phyloP scores from a whole-genome alignment of 2,329 filamentous ascomycete species.

The Cladophialophora bantiana region DNA sequence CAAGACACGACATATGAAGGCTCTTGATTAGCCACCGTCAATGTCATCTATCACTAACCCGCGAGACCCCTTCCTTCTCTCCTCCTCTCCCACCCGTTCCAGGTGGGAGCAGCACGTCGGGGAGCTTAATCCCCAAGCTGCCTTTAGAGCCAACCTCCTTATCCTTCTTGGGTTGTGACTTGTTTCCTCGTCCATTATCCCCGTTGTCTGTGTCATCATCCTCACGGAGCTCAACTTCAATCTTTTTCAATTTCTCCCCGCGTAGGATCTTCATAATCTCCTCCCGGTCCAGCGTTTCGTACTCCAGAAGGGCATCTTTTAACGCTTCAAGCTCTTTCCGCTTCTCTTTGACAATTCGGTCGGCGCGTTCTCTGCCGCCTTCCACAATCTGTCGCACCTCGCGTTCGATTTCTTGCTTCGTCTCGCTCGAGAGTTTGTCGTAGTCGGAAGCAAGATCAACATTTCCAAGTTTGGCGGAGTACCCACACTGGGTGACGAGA shows the following conservation, averaged over 20 bases:
- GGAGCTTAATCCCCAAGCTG: constrained; percentile 40
- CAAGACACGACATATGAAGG: not conserved
- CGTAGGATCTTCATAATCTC: constrained; percentile 91
- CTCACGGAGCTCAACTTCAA: constrained; percentile 65
- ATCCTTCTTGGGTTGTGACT: constrained; percentile 37
- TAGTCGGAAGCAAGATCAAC: constrained; percentile 87
- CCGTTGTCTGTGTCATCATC: constrained; percentile 42
- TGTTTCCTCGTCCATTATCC: constrained; percentile 36
- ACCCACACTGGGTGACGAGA: constrained; percentile 89
- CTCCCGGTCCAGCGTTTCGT: constrained; percentile 86
- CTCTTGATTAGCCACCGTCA: not conserved
- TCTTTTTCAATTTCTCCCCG: constrained; percentile 79
- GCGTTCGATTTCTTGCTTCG: constrained; percentile 82
- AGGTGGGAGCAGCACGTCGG: constrained; percentile 40
- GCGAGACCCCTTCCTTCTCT: constrained; percentile 34
- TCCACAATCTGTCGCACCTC: constrained; percentile 87
- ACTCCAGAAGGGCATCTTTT: constrained; percentile 88
- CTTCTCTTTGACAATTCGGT: constrained; percentile 72
- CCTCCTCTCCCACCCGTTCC: constrained; percentile 29
- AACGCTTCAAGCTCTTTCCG: constrained; percentile 86
- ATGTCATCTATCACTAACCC: constrained; percentile 33
- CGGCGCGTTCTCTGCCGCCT: constrained; percentile 78
- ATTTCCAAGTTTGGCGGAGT: constrained; percentile 86
- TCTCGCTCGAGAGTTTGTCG: constrained; percentile 80
- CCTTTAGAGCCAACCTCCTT: constrained; percentile 38